Conservation (phyloP, 2,329 filamentous ascomycete species). For the Xylariomycetidae sp. region DNA sequence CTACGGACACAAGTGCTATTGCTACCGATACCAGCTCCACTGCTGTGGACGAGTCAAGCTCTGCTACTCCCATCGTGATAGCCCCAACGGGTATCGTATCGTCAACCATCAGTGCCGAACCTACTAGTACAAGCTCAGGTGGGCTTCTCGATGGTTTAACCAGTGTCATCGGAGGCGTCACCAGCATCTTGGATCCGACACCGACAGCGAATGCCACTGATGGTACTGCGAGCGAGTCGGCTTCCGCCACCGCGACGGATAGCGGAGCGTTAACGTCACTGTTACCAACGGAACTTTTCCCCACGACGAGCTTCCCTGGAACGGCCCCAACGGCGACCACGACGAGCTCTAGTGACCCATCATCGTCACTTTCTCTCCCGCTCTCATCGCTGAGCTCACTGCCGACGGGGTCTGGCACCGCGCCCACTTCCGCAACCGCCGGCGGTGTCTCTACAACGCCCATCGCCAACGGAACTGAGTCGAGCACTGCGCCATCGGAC, state of each 20-base stretch:
- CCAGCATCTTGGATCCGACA: constrained; percentile 8
- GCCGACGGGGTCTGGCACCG: constrained; percentile 4
- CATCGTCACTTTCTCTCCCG: constrained; percentile 1
- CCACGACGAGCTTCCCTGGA: constrained; percentile 8
- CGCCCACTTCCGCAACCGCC: constrained; percentile 7
- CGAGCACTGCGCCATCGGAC: constrained; percentile 8
- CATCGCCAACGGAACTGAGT: constrained; percentile 16
- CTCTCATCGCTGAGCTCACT: not conserved
- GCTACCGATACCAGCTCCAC: constrained; percentile 7
- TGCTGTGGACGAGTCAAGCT: constrained; percentile 4
- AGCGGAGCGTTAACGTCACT: constrained; percentile 3
- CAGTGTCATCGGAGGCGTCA: constrained; percentile 7
- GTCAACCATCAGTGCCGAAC: constrained; percentile 10
- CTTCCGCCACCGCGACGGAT: not conserved
- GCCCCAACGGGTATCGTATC: constrained; percentile 24
- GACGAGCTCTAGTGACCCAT: not conserved
- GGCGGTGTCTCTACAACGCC: too few species aligned
- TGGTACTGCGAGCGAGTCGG: not conserved
- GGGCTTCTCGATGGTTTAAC: constrained; percentile 17
- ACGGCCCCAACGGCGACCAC: constrained; percentile 10
- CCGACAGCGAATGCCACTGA: constrained; percentile 6
- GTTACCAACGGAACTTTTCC: constrained; percentile 10
- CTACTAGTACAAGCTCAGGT: constrained; percentile 6
- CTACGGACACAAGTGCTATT: constrained; percentile 1
- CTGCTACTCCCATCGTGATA: constrained; percentile 22